Evolutionary conservation across 1,284 basidiomycete species (phyloP).

Genomic region (Apiotrichum gracile): DNA sequence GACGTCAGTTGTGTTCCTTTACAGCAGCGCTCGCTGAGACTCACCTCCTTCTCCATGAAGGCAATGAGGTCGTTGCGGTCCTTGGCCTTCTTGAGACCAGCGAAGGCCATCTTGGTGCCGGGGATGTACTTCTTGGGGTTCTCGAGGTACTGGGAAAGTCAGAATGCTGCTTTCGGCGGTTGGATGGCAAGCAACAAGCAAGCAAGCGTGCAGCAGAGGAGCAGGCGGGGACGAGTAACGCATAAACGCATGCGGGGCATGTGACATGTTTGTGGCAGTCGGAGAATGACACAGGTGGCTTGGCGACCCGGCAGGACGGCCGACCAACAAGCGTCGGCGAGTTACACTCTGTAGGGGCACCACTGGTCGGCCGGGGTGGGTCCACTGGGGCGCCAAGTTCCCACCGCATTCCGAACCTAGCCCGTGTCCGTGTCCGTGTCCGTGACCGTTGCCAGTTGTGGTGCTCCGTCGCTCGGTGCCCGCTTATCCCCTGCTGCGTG

Average conservation of each 20-base stretch:
- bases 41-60: conserved; percentile 36
- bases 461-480: neutral
- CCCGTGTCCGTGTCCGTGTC: too few species aligned
- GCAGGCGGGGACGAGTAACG: neutral
- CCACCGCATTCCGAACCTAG: too few species aligned
- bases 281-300: neutral
- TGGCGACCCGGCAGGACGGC: neutral
- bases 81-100: conserved; percentile 94
- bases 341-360: neutral
- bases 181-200: neutral
- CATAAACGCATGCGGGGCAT: neutral
- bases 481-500: neutral
- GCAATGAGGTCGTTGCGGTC: conserved; percentile 76
- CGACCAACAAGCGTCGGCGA: neutral
- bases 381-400: too few species aligned
- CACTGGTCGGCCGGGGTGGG: too few species aligned
- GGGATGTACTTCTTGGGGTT: conserved; percentile 67
- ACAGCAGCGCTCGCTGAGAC: conserved; percentile 5
- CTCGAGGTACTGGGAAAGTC: conserved; percentile 19
- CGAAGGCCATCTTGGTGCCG: conserved; percentile 94
- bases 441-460: neutral
- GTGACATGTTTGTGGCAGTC: neutral
- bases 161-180: neutral
- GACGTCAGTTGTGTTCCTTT: neutral
- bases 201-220: neutral